Evolutionary conservation across 805 yeast genomes (phyloP).

Genomic region (Middelhovenomyces tepae): DNA sequence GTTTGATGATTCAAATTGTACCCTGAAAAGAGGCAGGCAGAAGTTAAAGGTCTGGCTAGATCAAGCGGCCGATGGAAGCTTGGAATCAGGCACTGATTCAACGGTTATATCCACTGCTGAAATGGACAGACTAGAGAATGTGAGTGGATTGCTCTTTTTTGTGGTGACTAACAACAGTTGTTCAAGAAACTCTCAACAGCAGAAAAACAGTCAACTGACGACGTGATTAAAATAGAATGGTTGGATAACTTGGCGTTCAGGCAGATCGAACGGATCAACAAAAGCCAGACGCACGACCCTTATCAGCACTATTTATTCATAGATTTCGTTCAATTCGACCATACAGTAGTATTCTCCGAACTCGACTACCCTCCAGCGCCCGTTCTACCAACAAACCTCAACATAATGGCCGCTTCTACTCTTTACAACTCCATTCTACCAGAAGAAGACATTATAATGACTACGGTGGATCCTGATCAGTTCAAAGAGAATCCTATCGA

Average conservation of each 20-base stretch:
- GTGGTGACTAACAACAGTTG: too few species aligned
- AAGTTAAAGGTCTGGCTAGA: constrained; percentile 39
- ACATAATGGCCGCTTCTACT: background rate
- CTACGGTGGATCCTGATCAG: constrained; percentile 58
- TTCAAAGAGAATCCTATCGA: constrained; percentile 74
- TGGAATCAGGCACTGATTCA: constrained; percentile 22
- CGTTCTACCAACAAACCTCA: constrained; percentile 3
- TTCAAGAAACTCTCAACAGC: too few species aligned
- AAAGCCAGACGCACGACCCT: constrained; percentile 8
- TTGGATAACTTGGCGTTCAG: constrained; percentile 58
- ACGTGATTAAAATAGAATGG: constrained; percentile 57
- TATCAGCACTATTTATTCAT: constrained; percentile 35
- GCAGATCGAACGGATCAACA: constrained; percentile 37
- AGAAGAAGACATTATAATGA: constrained; percentile 2
- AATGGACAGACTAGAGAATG: constrained; percentile 42
- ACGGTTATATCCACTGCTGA: constrained; percentile 20
- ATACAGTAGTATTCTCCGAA: constrained; percentile 65
- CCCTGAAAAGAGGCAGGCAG: constrained; percentile 67
- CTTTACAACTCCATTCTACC: too few species aligned
- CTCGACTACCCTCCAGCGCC: constrained; percentile 29
- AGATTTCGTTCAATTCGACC: constrained; percentile 57
- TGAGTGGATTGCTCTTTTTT: too few species aligned
- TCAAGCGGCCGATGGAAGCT: constrained; percentile 26
- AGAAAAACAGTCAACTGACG: constrained; percentile 63
- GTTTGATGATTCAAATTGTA: constrained; percentile 47